A percentile compares a stretch with the other conserved stretches of the same genome.
phyloP scores from a whole-genome alignment of 1,284 basidiomycete species.

The Heliocybe sulcata region DNA sequence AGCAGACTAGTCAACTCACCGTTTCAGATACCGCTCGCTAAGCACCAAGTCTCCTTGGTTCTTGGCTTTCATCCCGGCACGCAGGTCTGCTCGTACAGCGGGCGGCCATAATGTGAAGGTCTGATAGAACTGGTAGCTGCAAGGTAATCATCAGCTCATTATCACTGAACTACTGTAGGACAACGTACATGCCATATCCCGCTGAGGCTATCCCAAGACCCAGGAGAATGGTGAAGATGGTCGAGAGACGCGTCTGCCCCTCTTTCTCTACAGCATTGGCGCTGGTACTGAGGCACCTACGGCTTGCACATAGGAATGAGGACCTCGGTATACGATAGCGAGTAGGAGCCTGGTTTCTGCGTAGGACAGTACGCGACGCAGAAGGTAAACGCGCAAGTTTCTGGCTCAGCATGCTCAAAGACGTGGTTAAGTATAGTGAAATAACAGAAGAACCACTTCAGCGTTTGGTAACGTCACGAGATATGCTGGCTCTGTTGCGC shows the following conservation, averaged over 20 bases:
- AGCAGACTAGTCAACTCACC: slow-evolving; percentile 32
- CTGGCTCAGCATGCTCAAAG: no score
- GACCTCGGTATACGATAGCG: no score
- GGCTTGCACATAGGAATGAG: no score
- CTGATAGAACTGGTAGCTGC: slow-evolving; percentile 56
- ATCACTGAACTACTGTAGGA: slow-evolving; percentile 7
- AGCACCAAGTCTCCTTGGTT: slow-evolving; percentile 49
- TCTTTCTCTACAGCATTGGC: no score
- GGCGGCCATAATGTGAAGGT: slow-evolving; percentile 60
- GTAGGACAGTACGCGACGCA: no score
- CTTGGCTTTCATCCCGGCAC: slow-evolving; percentile 58
- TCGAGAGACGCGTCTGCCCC: slow-evolving; percentile 24
- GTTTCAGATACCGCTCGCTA: slow-evolving; percentile 45
- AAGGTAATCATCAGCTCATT: slow-evolving; percentile 5
- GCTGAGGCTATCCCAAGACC: slow-evolving; percentile 39
- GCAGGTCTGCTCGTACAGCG: slow-evolving; percentile 55
- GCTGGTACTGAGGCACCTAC: no score
- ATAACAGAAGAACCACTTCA: no score
- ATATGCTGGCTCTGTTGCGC: no score
- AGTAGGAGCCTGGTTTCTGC: no score
- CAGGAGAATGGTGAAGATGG: slow-evolving; percentile 41
- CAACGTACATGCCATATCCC: slow-evolving; percentile 48
- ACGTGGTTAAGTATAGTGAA: no score
- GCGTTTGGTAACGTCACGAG: no score
- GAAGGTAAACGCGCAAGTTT: no score